Conservation (phyloP, 208 protist species). For the Blechomonas ayalai region DNA sequence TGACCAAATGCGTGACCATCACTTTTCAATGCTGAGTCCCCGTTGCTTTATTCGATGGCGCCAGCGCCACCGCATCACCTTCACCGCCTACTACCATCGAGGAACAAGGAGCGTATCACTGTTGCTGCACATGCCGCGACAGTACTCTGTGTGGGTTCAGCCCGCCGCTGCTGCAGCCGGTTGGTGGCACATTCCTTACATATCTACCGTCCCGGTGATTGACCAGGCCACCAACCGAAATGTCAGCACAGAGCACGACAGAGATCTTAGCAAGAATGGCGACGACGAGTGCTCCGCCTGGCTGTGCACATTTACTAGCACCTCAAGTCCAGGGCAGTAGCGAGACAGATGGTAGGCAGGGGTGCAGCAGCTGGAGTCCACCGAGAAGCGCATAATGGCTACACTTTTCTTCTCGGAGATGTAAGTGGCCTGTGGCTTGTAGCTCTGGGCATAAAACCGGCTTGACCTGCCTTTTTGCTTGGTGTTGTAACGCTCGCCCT, state of each 20-base stretch:
- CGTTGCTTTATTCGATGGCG: constrained; percentile 80
- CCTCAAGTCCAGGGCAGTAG: no score
- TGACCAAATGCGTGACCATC: constrained; percentile 84
- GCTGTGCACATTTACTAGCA: constrained; percentile 46
- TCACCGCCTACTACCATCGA: constrained; percentile 48
- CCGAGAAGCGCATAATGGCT: no score
- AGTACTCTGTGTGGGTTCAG: constrained; percentile 81
- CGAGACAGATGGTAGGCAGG: no score
- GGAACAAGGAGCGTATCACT: constrained; percentile 18
- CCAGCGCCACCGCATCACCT: constrained; percentile 75
- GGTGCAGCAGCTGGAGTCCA: no score
- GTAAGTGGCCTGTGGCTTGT: no score
- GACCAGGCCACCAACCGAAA: constrained; percentile 68
- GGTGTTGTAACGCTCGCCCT: no score
- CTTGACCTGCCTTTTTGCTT: no score
- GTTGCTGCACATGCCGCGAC: constrained; percentile 21
- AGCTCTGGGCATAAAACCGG: no score
- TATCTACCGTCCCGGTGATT: constrained; percentile 38
- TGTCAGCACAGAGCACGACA: constrained; percentile 21
- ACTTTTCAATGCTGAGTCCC: constrained; percentile 66
- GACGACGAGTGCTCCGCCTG: constrained; percentile 74
- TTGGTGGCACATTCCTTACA: constrained; percentile 73
- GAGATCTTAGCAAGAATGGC: constrained; percentile 66
- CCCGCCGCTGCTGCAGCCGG: constrained; percentile 9
- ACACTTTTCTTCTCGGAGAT: no score